phyloP scores from a whole-genome alignment of 2,329 filamentous ascomycete genomes.

The Nigrospora oryzae region DNA sequence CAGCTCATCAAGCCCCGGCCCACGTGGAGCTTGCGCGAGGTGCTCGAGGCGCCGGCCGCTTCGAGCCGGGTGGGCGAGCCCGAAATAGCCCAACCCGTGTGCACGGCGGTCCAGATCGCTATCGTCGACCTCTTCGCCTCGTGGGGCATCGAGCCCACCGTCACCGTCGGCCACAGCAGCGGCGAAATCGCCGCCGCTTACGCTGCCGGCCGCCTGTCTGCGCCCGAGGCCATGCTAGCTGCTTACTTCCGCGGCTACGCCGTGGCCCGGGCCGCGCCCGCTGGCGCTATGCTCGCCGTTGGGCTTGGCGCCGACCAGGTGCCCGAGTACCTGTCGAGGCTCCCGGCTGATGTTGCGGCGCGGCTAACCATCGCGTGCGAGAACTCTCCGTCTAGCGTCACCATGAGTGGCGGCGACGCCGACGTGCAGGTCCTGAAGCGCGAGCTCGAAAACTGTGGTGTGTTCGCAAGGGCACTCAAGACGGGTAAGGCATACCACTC shows the following conservation, averaged over 20 bases:
- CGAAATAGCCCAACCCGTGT: constrained; percentile 22
- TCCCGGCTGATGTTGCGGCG: constrained; percentile 9
- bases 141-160: constrained; percentile 21
- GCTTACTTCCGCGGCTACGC: constrained; percentile 15
- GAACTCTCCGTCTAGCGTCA: constrained; percentile 33
- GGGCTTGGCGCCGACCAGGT: constrained; percentile 15
- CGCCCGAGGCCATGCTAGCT: constrained; percentile 13
- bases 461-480: constrained; percentile 34
- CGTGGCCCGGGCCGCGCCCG: constrained; percentile 3
- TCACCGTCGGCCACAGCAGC: constrained; percentile 27
- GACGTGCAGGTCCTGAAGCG: constrained; percentile 28
- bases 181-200: constrained; percentile 37
- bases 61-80: not conserved
- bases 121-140: constrained; percentile 30
- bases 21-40: not conserved
- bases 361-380: constrained; percentile 27
- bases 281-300: constrained; percentile 21
- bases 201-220: constrained; percentile 15
- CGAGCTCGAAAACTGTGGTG: constrained; percentile 28
- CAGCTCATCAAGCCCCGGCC: not conserved
- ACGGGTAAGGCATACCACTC: constrained; percentile 30
- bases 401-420: constrained; percentile 37
- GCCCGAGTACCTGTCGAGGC: constrained; percentile 15
- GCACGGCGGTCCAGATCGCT: constrained; percentile 35
- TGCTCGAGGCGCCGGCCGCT: not conserved